A percentile compares a stretch with the other conserved stretches of the same genome.
Conservation (phyloP, 352 stramenopile species). For the Globisporangium okanoganense region DNA sequence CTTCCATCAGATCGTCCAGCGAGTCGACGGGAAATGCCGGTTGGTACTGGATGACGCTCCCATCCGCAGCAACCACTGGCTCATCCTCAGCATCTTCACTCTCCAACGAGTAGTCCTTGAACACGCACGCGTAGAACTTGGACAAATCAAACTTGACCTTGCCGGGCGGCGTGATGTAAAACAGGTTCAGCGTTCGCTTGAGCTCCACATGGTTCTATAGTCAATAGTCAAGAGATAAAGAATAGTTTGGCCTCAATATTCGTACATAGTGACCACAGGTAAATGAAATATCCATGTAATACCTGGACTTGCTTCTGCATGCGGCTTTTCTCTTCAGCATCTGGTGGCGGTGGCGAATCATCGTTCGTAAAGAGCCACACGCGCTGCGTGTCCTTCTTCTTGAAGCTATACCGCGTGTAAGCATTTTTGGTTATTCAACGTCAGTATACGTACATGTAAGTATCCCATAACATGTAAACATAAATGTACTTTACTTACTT, state of each 20-base stretch:
- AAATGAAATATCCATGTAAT: background rate
- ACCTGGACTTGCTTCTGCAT: constrained; percentile 79
- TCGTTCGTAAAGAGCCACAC: constrained; percentile 87
- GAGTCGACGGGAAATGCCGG: constrained; percentile 69
- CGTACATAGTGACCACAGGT: background rate
- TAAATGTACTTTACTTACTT: too few relatives aligned
- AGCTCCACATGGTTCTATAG: constrained; percentile 74
- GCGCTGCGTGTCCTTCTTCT: constrained; percentile 83
- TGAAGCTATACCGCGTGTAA: constrained; percentile 41
- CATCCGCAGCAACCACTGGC: constrained; percentile 18
- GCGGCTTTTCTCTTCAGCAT: constrained; percentile 53
- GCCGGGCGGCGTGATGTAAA: constrained; percentile 65
- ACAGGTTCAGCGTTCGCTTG: constrained; percentile 69
- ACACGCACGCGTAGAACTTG: constrained; percentile 60
- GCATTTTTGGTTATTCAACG: background rate
- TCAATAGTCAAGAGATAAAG: background rate
- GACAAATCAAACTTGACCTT: constrained; percentile 52
- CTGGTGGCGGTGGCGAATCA: constrained; percentile 41
- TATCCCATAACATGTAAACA: too few relatives aligned
- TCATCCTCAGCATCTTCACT: constrained; percentile 18
- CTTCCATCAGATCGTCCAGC: constrained; percentile 75
- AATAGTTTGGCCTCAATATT: background rate
- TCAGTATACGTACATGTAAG: too few relatives aligned
- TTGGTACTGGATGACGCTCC: constrained; percentile 29
- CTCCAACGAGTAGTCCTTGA: constrained; percentile 53